Conservation (phyloP, 345 rosid species). For the Arabidopsis arenosa region DNA sequence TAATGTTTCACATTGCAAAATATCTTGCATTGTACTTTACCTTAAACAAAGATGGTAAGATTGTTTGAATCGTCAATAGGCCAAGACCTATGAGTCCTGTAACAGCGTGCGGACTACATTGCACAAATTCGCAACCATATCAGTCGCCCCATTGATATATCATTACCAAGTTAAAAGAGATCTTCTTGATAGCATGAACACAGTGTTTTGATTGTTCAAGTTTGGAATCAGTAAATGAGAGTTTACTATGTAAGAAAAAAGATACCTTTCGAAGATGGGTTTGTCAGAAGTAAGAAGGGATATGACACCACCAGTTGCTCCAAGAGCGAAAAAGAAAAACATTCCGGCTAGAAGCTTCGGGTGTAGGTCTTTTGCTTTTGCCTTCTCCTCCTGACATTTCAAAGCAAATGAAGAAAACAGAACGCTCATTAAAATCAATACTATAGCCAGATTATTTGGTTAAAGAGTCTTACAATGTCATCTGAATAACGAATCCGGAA, state of each 20-base stretch:
- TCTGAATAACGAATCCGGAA: constrained; percentile 77
- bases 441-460: not conserved
- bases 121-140: constrained; percentile 9
- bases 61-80: constrained; percentile 75
- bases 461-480: constrained; percentile 59
- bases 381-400: constrained; percentile 74
- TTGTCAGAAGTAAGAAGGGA: constrained; percentile 86
- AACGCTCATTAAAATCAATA: not conserved
- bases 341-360: constrained; percentile 92
- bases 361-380: constrained; percentile 89
- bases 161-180: not conserved
- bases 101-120: constrained; percentile 87
- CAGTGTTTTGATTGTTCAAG: not conserved
- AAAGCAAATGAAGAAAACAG: constrained; percentile 6
- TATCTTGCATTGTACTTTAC: constrained; percentile 45
- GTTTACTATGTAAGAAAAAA: not conserved
- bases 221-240: constrained; percentile 6
- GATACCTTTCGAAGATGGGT: constrained; percentile 81
- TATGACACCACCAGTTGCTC: constrained; percentile 91
- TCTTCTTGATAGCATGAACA: not conserved
- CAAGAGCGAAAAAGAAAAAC: constrained; percentile 94
- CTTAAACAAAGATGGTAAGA: constrained; percentile 79
- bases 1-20: not conserved
- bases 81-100: constrained; percentile 79
- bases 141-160: not conserved